A percentile compares a stretch with the other conserved stretches of the same genome.
phyloP scores from a whole-genome alignment of 2,329 filamentous ascomycete species.

The Monosporascus cannonballus region DNA sequence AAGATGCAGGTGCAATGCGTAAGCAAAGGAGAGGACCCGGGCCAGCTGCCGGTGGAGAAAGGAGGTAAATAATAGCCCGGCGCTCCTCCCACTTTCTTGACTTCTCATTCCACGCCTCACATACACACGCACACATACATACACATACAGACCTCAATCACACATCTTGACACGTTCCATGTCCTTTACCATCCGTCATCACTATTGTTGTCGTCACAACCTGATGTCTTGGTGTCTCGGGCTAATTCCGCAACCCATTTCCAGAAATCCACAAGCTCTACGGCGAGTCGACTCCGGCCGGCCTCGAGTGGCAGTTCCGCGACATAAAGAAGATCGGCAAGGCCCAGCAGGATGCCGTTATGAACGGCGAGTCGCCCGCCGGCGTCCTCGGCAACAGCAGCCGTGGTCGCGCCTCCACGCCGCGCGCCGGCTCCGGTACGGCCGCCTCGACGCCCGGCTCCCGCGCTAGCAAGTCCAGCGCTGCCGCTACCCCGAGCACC shows the following conservation, averaged over 20 bases:
- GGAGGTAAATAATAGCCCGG: constrained; percentile 24
- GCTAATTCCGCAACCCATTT: no score
- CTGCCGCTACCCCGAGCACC: constrained; percentile 9
- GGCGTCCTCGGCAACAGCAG: neutral
- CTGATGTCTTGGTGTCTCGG: no score
- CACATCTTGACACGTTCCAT: no score
- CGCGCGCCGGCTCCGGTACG: constrained; percentile 14
- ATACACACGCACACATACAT: neutral
- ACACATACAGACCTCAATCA: neutral
- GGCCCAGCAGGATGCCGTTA: constrained; percentile 37
- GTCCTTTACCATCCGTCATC: no score
- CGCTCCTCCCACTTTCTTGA: neutral
- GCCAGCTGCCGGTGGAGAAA: constrained; percentile 28
- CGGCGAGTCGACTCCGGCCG: constrained; percentile 50
- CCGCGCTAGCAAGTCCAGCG: constrained; percentile 5
- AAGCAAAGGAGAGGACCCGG: constrained; percentile 26
- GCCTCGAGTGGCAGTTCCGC: constrained; percentile 57
- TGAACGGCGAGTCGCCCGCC: constrained; percentile 38
- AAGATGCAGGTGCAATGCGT: constrained; percentile 27
- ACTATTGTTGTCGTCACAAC: no score
- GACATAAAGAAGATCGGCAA: constrained; percentile 48
- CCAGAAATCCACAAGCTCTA: constrained; percentile 55
- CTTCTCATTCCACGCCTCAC: neutral
- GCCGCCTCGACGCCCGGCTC: constrained; percentile 22
- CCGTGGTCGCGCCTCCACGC: neutral